These are phyloP conservation scores for Ceratocystiopsis brevicomis DNA, from an alignment of 2,329 filamentous ascomycete species.

Conservation along the genomic window DNA sequence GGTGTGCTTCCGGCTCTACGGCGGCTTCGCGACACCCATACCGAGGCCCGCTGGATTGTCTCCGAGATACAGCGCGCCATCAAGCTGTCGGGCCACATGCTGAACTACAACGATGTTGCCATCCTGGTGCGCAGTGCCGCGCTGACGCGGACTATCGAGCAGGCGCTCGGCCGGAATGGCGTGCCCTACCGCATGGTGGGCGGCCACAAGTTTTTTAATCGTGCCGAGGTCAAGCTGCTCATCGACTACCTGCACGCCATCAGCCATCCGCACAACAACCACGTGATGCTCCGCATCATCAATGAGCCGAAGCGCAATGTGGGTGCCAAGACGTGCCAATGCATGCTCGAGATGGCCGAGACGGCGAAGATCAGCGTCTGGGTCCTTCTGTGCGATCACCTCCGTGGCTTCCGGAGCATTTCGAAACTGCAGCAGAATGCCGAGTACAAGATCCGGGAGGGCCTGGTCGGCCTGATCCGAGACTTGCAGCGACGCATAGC, in stretches of 20 bases:
- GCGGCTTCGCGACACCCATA: conserved; percentile 45
- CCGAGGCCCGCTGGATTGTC: conserved; percentile 78
- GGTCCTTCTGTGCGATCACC: conserved; percentile 44
- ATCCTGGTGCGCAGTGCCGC: conserved; percentile 72
- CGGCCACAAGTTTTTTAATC: conserved; percentile 79
- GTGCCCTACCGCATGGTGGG: conserved; percentile 87
- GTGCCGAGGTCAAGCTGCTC: conserved; percentile 69
- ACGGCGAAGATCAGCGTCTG: conserved; percentile 51
- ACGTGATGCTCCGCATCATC: conserved; percentile 65
- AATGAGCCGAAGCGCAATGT: conserved; percentile 69
- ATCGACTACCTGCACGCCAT: conserved; percentile 79
- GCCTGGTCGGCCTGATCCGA: background rate
- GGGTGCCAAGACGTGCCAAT: conserved; percentile 59
- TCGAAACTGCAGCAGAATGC: conserved; percentile 24
- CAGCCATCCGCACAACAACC: conserved; percentile 69
- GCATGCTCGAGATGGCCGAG: conserved; percentile 60
- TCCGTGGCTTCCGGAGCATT: conserved; percentile 27
- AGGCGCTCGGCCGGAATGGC: conserved; percentile 58
- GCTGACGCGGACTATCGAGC: conserved; percentile 72
- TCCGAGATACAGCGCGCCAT: conserved; percentile 57
- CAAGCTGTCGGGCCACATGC: conserved; percentile 51
- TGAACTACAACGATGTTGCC: conserved; percentile 61
- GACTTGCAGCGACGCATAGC: background rate
- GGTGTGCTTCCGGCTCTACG: conserved; percentile 69
- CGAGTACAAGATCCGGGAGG: background rate